phyloP scores from a whole-genome alignment of 1,139 yeast genomes.

The Kodamaea arcana region DNA sequence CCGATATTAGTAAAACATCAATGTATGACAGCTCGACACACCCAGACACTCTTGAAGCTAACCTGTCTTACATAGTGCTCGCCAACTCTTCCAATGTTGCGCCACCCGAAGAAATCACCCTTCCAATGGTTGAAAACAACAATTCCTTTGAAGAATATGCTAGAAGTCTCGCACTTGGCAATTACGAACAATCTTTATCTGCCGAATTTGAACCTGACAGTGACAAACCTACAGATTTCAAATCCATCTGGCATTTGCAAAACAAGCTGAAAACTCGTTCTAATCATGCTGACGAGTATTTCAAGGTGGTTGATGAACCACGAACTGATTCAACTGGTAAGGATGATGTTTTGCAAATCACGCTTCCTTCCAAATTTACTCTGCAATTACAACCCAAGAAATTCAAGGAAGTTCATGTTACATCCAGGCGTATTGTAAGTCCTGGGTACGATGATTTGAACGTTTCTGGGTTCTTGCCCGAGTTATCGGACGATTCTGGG shows the following conservation, averaged over 20 bases:
- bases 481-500: conserved; percentile 46
- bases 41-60: background rate
- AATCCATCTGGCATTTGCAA: conserved; percentile 46
- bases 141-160: conserved; percentile 39
- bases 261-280: conserved; percentile 19
- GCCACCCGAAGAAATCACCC: conserved; percentile 35
- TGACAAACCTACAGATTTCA: conserved; percentile 24
- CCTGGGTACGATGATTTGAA: conserved; percentile 36
- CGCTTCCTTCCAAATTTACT: conserved; percentile 16
- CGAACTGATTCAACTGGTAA: background rate
- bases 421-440: conserved; percentile 40
- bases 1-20: background rate
- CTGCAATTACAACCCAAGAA: conserved; percentile 25
- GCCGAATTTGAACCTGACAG: conserved; percentile 38
- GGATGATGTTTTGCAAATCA: conserved; percentile 1
- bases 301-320: conserved; percentile 5
- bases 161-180: conserved; percentile 18
- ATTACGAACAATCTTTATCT: conserved; percentile 40
- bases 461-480: conserved; percentile 42
- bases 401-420: conserved; percentile 43
- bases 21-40: background rate
- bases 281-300: conserved; percentile 8
- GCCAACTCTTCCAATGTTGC: conserved; percentile 46
- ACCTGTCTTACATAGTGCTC: conserved; percentile 9
- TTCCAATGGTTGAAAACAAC: conserved; percentile 36